Evolutionary conservation across 257 asterid genomes (phyloP).

Genomic region (Buddleja alternifolia): DNA sequence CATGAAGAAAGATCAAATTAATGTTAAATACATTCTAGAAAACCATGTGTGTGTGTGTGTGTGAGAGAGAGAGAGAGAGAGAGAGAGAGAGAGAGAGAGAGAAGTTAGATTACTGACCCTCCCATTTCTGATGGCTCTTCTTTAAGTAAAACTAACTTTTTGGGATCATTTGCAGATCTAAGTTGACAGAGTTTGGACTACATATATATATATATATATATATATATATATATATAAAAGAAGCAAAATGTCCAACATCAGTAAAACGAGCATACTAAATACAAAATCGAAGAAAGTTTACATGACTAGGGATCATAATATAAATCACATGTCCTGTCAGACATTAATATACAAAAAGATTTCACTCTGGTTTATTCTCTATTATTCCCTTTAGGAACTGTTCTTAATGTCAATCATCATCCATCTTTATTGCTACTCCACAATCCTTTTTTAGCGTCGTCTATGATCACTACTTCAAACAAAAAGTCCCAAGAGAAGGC

Average conservation of each 20-base stretch:
- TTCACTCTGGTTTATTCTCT: background rate
- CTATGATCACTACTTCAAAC: background rate
- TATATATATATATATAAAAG: too few relatives aligned
- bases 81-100: conserved; percentile 23
- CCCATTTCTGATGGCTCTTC: conserved; percentile 99
- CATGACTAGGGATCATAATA: conserved; percentile 4
- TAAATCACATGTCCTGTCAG: conserved; percentile 10
- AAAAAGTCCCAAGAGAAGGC: background rate
- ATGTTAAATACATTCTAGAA: background rate
- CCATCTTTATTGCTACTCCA: background rate
- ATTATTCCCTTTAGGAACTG: background rate
- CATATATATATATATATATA: too few relatives aligned
- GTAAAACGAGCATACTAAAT: conserved; percentile 10
- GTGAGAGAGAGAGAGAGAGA: too few relatives aligned
- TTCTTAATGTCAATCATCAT: conserved; percentile 14
- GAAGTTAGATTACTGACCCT: conserved; percentile 62
- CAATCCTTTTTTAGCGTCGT: background rate
- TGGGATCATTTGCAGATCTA: conserved; percentile 54
- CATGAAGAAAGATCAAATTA: background rate
- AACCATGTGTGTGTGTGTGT: too few relatives aligned
- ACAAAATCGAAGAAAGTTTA: conserved; percentile 18
- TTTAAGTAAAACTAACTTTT: conserved; percentile 53
- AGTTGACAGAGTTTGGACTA: conserved; percentile 87
- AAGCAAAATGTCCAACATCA: conserved; percentile 7
- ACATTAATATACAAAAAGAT: conserved; percentile 11